A percentile compares a stretch with the other conserved stretches of the same genome.
Evolutionary conservation across 306 rosid species (phyloP).

Genomic region (Begonia fuchsioides): DNA sequence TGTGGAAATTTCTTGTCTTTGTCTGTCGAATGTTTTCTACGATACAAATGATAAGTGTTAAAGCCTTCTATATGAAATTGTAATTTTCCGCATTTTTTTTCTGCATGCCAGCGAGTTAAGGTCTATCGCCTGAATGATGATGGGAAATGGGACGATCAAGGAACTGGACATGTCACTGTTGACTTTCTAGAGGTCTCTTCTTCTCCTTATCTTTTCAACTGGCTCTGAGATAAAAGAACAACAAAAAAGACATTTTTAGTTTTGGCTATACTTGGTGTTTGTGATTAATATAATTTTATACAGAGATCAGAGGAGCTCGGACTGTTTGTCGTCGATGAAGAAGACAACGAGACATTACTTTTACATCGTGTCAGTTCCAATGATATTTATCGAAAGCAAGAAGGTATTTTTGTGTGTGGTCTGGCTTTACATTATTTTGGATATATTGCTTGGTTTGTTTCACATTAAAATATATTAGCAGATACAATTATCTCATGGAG

Average conservation of each 20-base stretch:
- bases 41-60: too few species aligned
- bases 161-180: slow-evolving; percentile 84
- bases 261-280: too few species aligned
- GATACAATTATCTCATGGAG: slow-evolving; percentile 97
- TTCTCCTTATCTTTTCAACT: neutral
- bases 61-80: too few species aligned
- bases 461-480: slow-evolving; percentile 5
- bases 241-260: too few species aligned
- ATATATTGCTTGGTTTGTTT: too few species aligned
- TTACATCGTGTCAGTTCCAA: slow-evolving; percentile 64
- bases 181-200: slow-evolving; percentile 81
- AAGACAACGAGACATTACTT: slow-evolving; percentile 73
- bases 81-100: too few species aligned
- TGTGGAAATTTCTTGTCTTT: too few species aligned
- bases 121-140: slow-evolving; percentile 87
- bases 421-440: too few species aligned
- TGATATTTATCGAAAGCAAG: slow-evolving; percentile 92
- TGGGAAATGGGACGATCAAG: slow-evolving; percentile 99
- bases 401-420: slow-evolving; percentile 36
- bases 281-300: slow-evolving; percentile 4
- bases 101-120: slow-evolving; percentile 73
- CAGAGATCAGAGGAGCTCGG: slow-evolving; percentile 91
- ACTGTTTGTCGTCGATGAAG: slow-evolving; percentile 76
- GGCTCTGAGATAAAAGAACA: too few species aligned
- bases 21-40: too few species aligned